A percentile compares a stretch with the other conserved stretches of the same genome.
Evolutionary conservation across 164 flowering plant genomes (phyloP).

Genomic region (Nelumbo lutea): DNA sequence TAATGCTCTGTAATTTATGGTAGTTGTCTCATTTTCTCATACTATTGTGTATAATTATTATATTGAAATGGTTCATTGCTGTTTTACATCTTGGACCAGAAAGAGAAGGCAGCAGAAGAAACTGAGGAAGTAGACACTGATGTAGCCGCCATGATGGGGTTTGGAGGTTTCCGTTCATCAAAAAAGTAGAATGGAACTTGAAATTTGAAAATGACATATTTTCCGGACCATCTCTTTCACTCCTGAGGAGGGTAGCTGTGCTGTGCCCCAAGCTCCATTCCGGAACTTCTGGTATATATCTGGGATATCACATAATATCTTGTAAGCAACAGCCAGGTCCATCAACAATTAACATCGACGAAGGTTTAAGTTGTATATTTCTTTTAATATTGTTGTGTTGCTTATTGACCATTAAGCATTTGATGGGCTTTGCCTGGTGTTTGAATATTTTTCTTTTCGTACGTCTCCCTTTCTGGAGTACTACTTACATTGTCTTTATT

Average conservation of each 20-base stretch:
- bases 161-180: conserved; percentile 81
- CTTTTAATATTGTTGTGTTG: background rate
- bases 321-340: background rate
- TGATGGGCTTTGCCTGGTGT: too few relatives aligned
- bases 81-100: conserved; percentile 33
- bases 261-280: background rate
- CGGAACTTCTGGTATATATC: background rate
- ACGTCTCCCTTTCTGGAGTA: too few relatives aligned
- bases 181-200: conserved; percentile 39
- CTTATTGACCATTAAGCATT: background rate
- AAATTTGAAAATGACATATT: background rate
- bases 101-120: conserved; percentile 72
- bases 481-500: too few relatives aligned
- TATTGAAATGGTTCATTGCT: conserved; percentile 1
- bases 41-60: background rate
- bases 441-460: too few relatives aligned
- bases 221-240: background rate
- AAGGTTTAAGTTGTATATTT: background rate
- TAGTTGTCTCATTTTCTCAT: too few relatives aligned
- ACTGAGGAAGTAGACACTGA: conserved; percentile 68
- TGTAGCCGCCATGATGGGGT: conserved; percentile 96
- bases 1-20: too few relatives aligned
- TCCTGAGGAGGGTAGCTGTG: background rate
- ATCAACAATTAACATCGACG: background rate
- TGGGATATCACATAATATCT: background rate